Evolutionary conservation across 139 green algal species (phyloP).

Genomic region (Picocystis salinarum): DNA sequence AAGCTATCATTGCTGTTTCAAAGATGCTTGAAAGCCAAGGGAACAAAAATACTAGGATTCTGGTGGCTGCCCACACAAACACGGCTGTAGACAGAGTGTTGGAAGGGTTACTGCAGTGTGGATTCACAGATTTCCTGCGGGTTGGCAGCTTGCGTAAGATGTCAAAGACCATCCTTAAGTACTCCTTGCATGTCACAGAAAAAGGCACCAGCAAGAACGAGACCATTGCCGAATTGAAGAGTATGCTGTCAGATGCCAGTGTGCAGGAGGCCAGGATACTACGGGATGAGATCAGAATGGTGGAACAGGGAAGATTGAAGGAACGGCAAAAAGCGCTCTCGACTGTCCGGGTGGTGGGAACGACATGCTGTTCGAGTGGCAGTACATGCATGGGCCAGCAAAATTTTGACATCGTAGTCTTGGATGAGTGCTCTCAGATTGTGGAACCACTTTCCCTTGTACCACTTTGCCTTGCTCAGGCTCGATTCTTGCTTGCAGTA

Average conservation of each 20-base stretch:
- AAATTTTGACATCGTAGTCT: conserved; percentile 50
- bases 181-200: conserved; percentile 39
- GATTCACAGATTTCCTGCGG: conserved; percentile 39
- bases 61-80: conserved; percentile 71
- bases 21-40: no score
- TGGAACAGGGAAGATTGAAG: conserved; percentile 33
- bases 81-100: conserved; percentile 64
- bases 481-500: conserved; percentile 49
- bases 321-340: conserved; percentile 28
- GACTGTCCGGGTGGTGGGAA: conserved; percentile 44
- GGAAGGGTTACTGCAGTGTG: conserved; percentile 14
- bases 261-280: not conserved
- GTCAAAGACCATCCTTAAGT: conserved; percentile 30
- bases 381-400: conserved; percentile 26
- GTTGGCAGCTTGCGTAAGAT: conserved; percentile 52
- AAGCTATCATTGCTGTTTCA: no score
- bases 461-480: not conserved
- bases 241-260: conserved; percentile 24
- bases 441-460: conserved; percentile 53
- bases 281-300: conserved; percentile 17
- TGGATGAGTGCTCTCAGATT: conserved; percentile 71
- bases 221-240: conserved; percentile 26
- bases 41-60: conserved; percentile 20
- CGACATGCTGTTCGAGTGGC: conserved; percentile 44
- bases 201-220: conserved; percentile 11